Evolutionary conservation across 2,329 filamentous ascomycete genomes (phyloP).

Genomic region (Fusarium transvaalense): DNA sequence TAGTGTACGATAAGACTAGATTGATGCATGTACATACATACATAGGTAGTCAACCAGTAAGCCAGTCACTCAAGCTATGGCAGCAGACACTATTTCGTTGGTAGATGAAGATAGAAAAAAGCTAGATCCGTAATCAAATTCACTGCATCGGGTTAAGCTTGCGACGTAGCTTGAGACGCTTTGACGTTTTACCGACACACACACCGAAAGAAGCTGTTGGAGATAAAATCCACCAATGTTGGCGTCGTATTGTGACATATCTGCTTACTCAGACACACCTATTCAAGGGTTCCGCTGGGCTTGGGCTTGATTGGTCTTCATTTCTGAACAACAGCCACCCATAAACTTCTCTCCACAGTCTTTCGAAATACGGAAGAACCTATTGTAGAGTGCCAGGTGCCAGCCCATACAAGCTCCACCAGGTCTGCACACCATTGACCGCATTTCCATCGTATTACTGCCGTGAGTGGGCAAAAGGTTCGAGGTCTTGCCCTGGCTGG

Average conservation of each 20-base stretch:
- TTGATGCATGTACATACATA: no score
- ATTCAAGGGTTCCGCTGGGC: background rate
- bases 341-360: constrained; percentile 22
- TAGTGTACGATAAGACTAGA: background rate
- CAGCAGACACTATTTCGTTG: no score
- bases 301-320: constrained; percentile 12
- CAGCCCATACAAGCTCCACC: constrained; percentile 15
- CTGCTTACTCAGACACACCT: constrained; percentile 15
- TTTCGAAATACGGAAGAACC: background rate
- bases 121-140: background rate
- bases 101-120: background rate
- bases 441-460: background rate
- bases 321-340: background rate
- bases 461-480: background rate
- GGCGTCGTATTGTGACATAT: background rate
- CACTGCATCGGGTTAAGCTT: constrained; percentile 10
- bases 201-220: background rate
- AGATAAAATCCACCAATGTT: constrained; percentile 23
- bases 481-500: background rate
- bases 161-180: constrained; percentile 19
- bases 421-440: background rate
- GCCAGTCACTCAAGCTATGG: no score
- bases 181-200: background rate
- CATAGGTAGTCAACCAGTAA: background rate
- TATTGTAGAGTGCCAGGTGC: background rate